Conservation (phyloP, 2,329 filamentous ascomycete genomes). For the Westerdykella sp. region DNA sequence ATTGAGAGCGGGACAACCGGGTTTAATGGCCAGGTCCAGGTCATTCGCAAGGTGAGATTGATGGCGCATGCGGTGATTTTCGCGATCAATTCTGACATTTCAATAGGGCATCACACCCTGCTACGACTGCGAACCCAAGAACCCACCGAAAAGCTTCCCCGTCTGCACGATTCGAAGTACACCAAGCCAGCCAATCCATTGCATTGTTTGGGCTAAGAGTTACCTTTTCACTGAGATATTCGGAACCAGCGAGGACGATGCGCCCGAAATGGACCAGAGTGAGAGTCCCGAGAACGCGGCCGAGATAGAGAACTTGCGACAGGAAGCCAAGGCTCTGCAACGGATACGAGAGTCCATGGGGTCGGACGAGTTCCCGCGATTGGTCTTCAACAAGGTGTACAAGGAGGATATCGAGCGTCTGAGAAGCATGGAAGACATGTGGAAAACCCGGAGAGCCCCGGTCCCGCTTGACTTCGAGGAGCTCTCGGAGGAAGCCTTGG, state of each 20-base stretch:
- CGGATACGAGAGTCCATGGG: slow-evolving; percentile 76
- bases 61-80: not conserved
- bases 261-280: slow-evolving; percentile 70
- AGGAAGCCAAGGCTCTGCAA: slow-evolving; percentile 77
- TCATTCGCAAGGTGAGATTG: slow-evolving; percentile 69
- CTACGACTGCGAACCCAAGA: slow-evolving; percentile 90
- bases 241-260: slow-evolving; percentile 80
- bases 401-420: slow-evolving; percentile 75
- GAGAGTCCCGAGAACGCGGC: slow-evolving; percentile 75
- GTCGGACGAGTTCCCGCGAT: slow-evolving; percentile 65
- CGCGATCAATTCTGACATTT: slow-evolving; percentile 2
- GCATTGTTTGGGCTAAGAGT: slow-evolving; percentile 97
- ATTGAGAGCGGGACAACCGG: slow-evolving; percentile 97
- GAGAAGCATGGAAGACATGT: slow-evolving; percentile 89
- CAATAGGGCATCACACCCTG: slow-evolving; percentile 73
- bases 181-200: slow-evolving; percentile 93
- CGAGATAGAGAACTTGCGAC: slow-evolving; percentile 81
- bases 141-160: slow-evolving; percentile 84
- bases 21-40: slow-evolving; percentile 95
- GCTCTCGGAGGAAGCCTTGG: slow-evolving; percentile 50
- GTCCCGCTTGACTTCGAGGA: slow-evolving; percentile 64
- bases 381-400: slow-evolving; percentile 92
- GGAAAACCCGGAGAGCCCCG: slow-evolving; percentile 75
- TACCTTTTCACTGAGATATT: slow-evolving; percentile 95
- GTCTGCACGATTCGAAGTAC: slow-evolving; percentile 97